Conservation (phyloP, 176 grass and related monocot genomes). For the Metroxylon sagu region DNA sequence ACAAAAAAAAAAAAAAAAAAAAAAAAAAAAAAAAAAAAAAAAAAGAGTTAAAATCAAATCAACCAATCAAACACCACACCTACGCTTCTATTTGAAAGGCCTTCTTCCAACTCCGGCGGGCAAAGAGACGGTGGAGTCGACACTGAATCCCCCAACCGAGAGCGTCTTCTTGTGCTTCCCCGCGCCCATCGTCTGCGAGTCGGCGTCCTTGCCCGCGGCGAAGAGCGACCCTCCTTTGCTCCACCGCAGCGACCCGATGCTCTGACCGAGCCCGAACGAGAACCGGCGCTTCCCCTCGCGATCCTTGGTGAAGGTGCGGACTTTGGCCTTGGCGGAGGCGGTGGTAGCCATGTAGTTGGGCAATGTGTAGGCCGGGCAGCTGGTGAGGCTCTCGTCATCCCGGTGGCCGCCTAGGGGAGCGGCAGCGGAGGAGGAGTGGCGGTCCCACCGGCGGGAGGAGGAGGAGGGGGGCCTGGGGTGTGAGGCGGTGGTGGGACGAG, state of each 20-base stretch:
- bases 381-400: conserved; percentile 93
- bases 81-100: conserved; percentile 41
- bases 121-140: conserved; percentile 77
- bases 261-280: conserved; percentile 54
- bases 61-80: too few relatives aligned
- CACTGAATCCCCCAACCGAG: conserved; percentile 60
- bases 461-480: conserved; percentile 12
- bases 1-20: too few relatives aligned
- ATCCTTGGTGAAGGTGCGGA: conserved; percentile 10
- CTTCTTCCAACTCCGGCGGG: conserved; percentile 60
- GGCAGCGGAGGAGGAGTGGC: neutral
- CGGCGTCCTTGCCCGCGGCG: conserved; percentile 17
- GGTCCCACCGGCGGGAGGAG: conserved; percentile 14
- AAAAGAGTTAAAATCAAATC: too few relatives aligned
- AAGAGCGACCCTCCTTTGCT: conserved; percentile 23
- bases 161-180: conserved; percentile 48
- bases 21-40: too few relatives aligned
- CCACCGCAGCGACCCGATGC: conserved; percentile 43
- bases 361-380: conserved; percentile 61
- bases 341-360: conserved; percentile 98
- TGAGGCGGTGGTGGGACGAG: conserved; percentile 12
- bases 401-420: neutral
- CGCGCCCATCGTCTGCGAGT: conserved; percentile 7
- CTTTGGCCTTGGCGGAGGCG: conserved; percentile 63
- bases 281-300: conserved; percentile 60